These are phyloP conservation scores for Mrakia gelida DNA, from an alignment of 768 basidiomycete genomes.

Conservation along the genomic window DNA sequence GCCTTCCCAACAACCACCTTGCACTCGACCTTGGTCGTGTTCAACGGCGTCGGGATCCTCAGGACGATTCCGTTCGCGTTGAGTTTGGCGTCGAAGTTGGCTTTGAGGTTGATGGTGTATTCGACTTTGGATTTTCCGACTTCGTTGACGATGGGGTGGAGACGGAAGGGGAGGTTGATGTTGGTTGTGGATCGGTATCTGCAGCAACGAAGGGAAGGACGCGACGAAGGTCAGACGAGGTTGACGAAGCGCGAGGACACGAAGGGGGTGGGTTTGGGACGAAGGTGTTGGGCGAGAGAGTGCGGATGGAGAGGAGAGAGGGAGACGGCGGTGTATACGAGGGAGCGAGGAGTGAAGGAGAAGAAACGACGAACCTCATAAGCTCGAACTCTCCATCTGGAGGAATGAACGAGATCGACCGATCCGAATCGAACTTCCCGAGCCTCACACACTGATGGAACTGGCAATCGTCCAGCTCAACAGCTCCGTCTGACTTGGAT, in stretches of 20 bases:
- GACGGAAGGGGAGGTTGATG: constrained; percentile 84
- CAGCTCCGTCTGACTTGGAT: constrained; percentile 54
- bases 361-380: constrained; percentile 64
- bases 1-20: constrained; percentile 91
- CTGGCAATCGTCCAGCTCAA: constrained; percentile 94
- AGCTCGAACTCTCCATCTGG: constrained; percentile 99
- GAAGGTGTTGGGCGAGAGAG: too few species aligned
- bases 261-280: background rate
- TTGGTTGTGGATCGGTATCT: constrained; percentile 96
- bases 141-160: constrained; percentile 84
- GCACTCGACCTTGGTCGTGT: constrained; percentile 86
- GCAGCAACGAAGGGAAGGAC: background rate
- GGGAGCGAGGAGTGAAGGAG: background rate
- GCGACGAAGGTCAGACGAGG: background rate
- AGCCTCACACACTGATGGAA: constrained; percentile 98
- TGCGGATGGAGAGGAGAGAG: background rate
- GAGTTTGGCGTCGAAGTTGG: constrained; percentile 85
- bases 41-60: constrained; percentile 92
- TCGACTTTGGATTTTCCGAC: constrained; percentile 87
- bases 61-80: constrained; percentile 88
- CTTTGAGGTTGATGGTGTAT: constrained; percentile 79
- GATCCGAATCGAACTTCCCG: constrained; percentile 85
- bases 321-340: background rate
- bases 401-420: constrained; percentile 94
- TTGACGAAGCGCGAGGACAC: background rate